phyloP scores from a whole-genome alignment of 371 early-diverging fungal genomes.

The Circinella minor region DNA sequence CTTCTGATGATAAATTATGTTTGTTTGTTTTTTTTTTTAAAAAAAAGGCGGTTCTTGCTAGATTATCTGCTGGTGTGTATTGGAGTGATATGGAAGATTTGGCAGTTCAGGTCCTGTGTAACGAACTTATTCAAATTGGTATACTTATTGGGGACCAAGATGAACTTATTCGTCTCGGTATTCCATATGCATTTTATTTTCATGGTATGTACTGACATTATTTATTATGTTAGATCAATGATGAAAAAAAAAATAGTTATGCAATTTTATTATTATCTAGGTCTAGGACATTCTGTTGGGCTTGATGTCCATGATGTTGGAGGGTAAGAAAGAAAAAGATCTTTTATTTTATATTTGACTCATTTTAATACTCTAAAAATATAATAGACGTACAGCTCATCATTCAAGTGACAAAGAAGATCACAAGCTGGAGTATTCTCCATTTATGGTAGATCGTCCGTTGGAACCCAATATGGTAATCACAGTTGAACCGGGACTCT shows the following conservation, averaged over 20 bases:
- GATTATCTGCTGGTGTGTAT: slow-evolving; percentile 76
- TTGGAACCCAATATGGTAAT: slow-evolving; percentile 83
- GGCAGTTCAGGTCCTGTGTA: slow-evolving; percentile 65
- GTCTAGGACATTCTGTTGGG: slow-evolving; percentile 68
- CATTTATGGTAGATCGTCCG: slow-evolving; percentile 26
- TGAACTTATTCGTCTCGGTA: slow-evolving; percentile 62
- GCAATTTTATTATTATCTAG: slow-evolving; percentile 15
- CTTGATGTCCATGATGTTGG: slow-evolving; percentile 89
- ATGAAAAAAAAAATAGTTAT: background rate
- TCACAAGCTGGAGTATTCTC: slow-evolving; percentile 5
- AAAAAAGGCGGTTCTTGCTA: slow-evolving; percentile 46
- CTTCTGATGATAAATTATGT: background rate
- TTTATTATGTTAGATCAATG: background rate
- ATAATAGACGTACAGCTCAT: background rate
- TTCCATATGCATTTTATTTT: slow-evolving; percentile 83
- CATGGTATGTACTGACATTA: slow-evolving; percentile 63
- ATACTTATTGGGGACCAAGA: slow-evolving; percentile 68
- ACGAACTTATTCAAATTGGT: slow-evolving; percentile 74
- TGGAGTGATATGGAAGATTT: slow-evolving; percentile 90
- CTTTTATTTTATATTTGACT: background rate
- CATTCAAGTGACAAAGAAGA: background rate
- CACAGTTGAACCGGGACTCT: slow-evolving; percentile 92
- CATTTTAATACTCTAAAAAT: background rate
- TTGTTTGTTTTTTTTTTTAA: no score
- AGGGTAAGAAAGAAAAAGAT: slow-evolving; percentile 58